Base-by-base conservation (phyloP, 164 flowering plant species). In the Magnolia officinalis region DNA sequence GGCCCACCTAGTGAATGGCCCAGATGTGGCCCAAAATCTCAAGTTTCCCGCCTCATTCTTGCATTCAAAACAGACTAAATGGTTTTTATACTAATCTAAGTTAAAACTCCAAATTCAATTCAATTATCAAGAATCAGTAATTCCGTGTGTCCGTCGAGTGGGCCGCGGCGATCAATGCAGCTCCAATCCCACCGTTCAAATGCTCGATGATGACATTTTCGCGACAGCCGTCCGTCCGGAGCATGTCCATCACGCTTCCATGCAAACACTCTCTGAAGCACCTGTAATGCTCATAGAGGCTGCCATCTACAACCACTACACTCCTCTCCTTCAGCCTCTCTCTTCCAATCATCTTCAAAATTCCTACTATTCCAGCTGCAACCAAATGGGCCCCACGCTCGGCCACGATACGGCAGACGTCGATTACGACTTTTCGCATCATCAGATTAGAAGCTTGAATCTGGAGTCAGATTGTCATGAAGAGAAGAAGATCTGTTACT, bases 171-270 rank as follows among this genome's bases (percentile, higher is more conserved):
- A 91, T 80, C 75, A 88, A 84, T 66, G 87, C 73, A 11, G 92
- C 87, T 59, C 90, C 90, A 14, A 87, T 81, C 13, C 92, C 90
- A 21, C 88, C 90, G 61, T 82, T 87, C 63, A 87, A 82, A 76
- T 84, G 88, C 78, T 91, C 85, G 37, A 91, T 71, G 26, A 83
- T 65, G 11, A 90, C 77, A 77, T 84, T 82, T 61, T 87, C 88
- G 19, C 90, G 75, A 55, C 9, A 55, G 9, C 81, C 65, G 2
- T 85, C 87, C 61, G 78, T 78, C 21, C 94, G 94, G 10, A 88
- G 88, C 90, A 91, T 88, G 81, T 91, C 92, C 88, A 85, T 86
- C 0, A 90, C 81, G 64, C 89, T 83, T 81, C 88, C 85, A 61
- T 87, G 86, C 26, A 91, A 74, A 78, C 83, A 88, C 69, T 88